Conservation (phyloP, 2,329 filamentous ascomycete species). For the Penicillium frequentans region DNA sequence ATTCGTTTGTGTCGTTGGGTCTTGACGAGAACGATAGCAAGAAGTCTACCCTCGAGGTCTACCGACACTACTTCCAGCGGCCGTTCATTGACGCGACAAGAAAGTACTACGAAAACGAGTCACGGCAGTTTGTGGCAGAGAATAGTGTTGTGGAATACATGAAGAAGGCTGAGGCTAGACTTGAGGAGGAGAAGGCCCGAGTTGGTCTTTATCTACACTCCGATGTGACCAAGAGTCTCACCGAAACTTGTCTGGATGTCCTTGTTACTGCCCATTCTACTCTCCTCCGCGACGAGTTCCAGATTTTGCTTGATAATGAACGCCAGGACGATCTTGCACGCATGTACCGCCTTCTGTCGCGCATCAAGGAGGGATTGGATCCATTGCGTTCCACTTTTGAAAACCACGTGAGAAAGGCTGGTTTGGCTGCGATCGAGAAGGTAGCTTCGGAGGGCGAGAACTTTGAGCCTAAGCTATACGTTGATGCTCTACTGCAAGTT, state of each 20-base stretch:
- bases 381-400: slow-evolving; percentile 86
- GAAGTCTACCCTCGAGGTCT: slow-evolving; percentile 94
- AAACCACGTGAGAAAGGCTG: slow-evolving; percentile 86
- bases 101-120: slow-evolving; percentile 86
- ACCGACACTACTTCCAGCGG: slow-evolving; percentile 86
- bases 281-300: slow-evolving; percentile 92
- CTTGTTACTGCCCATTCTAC: slow-evolving; percentile 85
- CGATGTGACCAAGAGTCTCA: slow-evolving; percentile 81
- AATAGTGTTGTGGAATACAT: slow-evolving; percentile 99
- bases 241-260: slow-evolving; percentile 83
- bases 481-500: slow-evolving; percentile 90
- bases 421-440: slow-evolving; percentile 84
- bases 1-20: slow-evolving; percentile 93
- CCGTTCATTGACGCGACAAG: slow-evolving; percentile 86
- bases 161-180: slow-evolving; percentile 92
- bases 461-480: slow-evolving; percentile 93
- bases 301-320: slow-evolving; percentile 88
- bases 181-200: slow-evolving; percentile 91
- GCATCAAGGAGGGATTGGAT: slow-evolving; percentile 88
- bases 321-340: slow-evolving; percentile 92
- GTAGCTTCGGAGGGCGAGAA: slow-evolving; percentile 84
- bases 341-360: slow-evolving; percentile 89
- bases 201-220: slow-evolving; percentile 88
- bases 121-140: slow-evolving; percentile 89
- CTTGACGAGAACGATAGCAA: slow-evolving; percentile 89